phyloP scores from a whole-genome alignment of 768 basidiomycete species.

The Boletellus ananiceps region DNA sequence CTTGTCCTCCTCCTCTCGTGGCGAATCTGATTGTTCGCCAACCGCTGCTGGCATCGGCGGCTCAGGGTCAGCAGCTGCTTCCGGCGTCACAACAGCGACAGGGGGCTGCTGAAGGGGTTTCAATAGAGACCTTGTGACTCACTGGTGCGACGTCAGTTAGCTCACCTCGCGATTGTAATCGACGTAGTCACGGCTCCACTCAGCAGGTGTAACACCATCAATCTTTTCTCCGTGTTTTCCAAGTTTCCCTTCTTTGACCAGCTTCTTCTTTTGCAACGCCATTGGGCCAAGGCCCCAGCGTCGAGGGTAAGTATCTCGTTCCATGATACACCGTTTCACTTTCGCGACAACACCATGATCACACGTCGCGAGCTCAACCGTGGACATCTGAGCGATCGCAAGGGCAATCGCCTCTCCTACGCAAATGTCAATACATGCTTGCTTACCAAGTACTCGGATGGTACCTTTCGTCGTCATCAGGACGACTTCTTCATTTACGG shows the following conservation, averaged over 20 bases:
- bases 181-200: conserved; percentile 91
- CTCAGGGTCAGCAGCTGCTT: conserved; percentile 20
- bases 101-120: conserved; percentile 36
- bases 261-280: conserved; percentile 95
- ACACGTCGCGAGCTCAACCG: conserved; percentile 95
- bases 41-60: conserved; percentile 28
- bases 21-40: conserved; percentile 31
- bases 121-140: background rate
- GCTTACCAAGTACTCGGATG: background rate
- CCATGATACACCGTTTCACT: conserved; percentile 99
- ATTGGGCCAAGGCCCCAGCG: conserved; percentile 99
- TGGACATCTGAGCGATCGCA: conserved; percentile 96
- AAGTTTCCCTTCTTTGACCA: conserved; percentile 96
- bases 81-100: conserved; percentile 27
- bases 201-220: conserved; percentile 79
- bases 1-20: conserved; percentile 62
- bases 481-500: conserved; percentile 92
- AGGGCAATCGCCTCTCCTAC: conserved; percentile 90
- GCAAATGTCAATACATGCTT: conserved; percentile 4
- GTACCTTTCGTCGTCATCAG: conserved; percentile 97
- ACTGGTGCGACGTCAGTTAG: conserved; percentile 10
- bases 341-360: conserved; percentile 99
- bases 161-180: conserved; percentile 78
- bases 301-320: conserved; percentile 95
- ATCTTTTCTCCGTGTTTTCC: conserved; percentile 92